A percentile compares a stretch with the other conserved stretches of the same genome.
These are phyloP conservation scores for Aspergillus felis DNA, from an alignment of 2,329 filamentous ascomycete species.

Conservation along the genomic window DNA sequence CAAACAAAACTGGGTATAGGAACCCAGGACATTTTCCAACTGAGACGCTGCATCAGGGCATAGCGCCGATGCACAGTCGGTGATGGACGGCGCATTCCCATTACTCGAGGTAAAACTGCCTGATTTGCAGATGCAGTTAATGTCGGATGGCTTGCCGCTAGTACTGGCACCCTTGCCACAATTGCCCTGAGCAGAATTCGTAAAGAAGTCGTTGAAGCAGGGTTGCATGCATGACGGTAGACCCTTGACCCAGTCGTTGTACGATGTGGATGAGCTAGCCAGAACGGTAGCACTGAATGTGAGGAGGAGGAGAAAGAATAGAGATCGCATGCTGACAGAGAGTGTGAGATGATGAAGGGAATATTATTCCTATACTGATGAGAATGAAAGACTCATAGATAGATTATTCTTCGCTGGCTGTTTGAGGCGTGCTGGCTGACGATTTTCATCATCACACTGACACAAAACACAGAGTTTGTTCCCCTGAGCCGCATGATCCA, in stretches of 20 bases:
- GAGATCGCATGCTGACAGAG: background rate
- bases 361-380: background rate
- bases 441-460: background rate
- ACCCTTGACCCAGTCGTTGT: slow-evolving; percentile 44
- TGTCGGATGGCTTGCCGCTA: background rate
- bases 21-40: background rate
- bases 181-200: background rate
- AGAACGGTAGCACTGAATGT: background rate
- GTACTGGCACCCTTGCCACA: background rate
- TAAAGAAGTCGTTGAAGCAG: background rate
- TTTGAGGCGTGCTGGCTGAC: background rate
- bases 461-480: background rate
- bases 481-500: background rate
- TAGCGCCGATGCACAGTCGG: background rate
- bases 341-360: no score
- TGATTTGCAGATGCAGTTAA: background rate
- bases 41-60: background rate
- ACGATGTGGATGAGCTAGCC: slow-evolving; percentile 6
- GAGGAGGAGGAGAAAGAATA: background rate
- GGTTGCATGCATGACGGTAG: background rate
- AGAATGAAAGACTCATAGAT: background rate
- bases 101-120: background rate
- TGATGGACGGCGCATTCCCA: background rate
- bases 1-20: background rate
- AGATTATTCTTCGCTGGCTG: no score